These are phyloP conservation scores for Pyrus bretschneideri DNA, from an alignment of 306 rosid species.

Conservation along the genomic window DNA sequence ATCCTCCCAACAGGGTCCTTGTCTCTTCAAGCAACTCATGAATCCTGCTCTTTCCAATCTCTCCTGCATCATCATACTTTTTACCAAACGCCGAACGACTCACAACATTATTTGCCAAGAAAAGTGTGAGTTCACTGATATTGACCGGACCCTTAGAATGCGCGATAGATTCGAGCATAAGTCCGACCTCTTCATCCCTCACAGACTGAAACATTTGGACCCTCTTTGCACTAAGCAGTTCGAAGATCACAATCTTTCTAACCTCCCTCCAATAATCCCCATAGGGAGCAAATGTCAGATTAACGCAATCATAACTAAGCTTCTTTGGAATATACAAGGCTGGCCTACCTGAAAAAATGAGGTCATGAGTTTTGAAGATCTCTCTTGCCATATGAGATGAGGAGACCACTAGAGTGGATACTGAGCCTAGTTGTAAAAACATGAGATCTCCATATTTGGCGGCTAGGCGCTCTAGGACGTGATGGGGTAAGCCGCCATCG, in stretches of 20 bases:
- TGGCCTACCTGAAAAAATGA: constrained; percentile 35
- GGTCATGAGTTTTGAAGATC: constrained; percentile 40
- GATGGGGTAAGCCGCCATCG: constrained; percentile 24
- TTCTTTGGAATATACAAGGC: constrained; percentile 14
- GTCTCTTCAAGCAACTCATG: constrained; percentile 6
- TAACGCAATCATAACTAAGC: constrained; percentile 17
- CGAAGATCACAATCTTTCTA: constrained; percentile 14
- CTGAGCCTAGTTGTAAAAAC: constrained; percentile 41
- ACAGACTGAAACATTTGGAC: constrained; percentile 5
- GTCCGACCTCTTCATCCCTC: constrained; percentile 22
- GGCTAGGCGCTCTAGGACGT: constrained; percentile 21
- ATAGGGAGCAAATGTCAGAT: constrained; percentile 25
- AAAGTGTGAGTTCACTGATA: constrained; percentile 12
- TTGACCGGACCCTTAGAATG: not conserved
- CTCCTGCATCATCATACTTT: constrained; percentile 6
- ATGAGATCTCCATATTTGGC: constrained; percentile 37
- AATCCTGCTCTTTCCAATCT: not conserved
- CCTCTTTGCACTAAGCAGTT: constrained; percentile 18
- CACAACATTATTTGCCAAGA: constrained; percentile 8
- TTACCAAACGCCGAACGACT: constrained; percentile 17
- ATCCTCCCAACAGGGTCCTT: constrained; percentile 8
- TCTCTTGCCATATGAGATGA: constrained; percentile 37
- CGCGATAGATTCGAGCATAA: constrained; percentile 4
- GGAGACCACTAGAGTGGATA: constrained; percentile 35
- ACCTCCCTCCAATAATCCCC: constrained; percentile 33